A percentile compares a stretch with the other conserved stretches of the same genome.
Evolutionary conservation across 2,329 filamentous ascomycete species (phyloP).

Genomic region (Colletotrichum gigasporum): DNA sequence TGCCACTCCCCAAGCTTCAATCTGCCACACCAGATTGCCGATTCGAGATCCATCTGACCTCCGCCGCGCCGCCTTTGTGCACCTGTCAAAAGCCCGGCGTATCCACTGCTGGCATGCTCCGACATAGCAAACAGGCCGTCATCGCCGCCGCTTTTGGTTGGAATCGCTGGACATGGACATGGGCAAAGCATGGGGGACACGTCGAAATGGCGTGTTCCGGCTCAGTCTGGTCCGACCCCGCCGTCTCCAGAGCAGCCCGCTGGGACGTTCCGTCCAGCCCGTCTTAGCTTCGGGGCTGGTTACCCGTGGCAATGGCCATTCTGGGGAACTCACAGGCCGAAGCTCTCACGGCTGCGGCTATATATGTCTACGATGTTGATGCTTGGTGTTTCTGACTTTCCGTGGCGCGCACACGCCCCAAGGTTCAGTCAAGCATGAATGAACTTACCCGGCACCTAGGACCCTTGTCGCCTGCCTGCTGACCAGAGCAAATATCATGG

Average conservation of each 20-base stretch:
- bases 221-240: background rate
- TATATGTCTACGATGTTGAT: background rate
- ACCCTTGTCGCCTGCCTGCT: background rate
- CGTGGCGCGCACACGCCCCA: background rate
- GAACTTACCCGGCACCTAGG: background rate
- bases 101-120: conserved; percentile 2
- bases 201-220: conserved; percentile 13
- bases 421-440: background rate
- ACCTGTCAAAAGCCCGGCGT: conserved; percentile 11
- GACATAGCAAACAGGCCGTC: background rate
- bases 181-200: background rate
- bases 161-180: background rate
- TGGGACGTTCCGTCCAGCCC: background rate
- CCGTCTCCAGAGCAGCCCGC: background rate
- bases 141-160: background rate
- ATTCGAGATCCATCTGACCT: conserved; percentile 26
- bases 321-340: background rate
- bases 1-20: background rate
- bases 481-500: background rate
- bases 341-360: background rate
- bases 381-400: background rate
- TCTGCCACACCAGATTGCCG: conserved; percentile 24
- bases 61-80: conserved; percentile 14
- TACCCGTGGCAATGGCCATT: background rate
- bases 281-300: background rate